These are phyloP conservation scores for Cutaneotrichosporon spelunceum DNA, from an alignment of 1,284 basidiomycete genomes.

Conservation along the genomic window DNA sequence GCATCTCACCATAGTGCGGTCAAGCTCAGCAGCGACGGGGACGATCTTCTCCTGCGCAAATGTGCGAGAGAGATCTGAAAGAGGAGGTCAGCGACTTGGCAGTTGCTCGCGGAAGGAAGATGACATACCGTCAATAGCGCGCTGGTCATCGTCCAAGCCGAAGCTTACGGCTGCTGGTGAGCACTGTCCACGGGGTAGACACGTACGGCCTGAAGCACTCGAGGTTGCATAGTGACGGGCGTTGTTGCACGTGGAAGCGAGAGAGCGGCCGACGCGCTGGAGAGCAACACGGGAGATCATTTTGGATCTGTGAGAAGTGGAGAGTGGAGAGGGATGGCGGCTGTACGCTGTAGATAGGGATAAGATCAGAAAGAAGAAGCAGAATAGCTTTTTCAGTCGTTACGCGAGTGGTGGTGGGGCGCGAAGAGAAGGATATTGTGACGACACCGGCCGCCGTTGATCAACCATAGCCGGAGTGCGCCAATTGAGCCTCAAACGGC, in stretches of 20 bases:
- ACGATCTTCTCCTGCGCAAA: conserved; percentile 56
- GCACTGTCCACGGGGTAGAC: background rate
- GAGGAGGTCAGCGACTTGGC: background rate
- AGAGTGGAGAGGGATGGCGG: too few species aligned
- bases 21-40: conserved; percentile 55
- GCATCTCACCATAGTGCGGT: conserved; percentile 51
- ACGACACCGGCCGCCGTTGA: background rate
- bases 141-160: conserved; percentile 42
- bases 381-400: background rate
- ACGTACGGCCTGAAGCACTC: conserved; percentile 6
- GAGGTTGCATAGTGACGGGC: conserved; percentile 2
- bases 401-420: background rate
- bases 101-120: background rate
- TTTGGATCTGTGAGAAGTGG: background rate
- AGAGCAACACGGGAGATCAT: conserved; percentile 6
- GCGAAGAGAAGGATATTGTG: background rate
- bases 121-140: conserved; percentile 41
- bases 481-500: too few species aligned
- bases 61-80: conserved; percentile 54
- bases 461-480: too few species aligned
- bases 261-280: background rate
- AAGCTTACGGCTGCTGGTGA: conserved; percentile 29
- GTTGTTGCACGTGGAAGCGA: background rate
- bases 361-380: background rate
- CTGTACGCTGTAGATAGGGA: background rate